These are phyloP conservation scores for Candida cerambycidarum DNA, from an alignment of 805 yeast species.

Conservation along the genomic window DNA sequence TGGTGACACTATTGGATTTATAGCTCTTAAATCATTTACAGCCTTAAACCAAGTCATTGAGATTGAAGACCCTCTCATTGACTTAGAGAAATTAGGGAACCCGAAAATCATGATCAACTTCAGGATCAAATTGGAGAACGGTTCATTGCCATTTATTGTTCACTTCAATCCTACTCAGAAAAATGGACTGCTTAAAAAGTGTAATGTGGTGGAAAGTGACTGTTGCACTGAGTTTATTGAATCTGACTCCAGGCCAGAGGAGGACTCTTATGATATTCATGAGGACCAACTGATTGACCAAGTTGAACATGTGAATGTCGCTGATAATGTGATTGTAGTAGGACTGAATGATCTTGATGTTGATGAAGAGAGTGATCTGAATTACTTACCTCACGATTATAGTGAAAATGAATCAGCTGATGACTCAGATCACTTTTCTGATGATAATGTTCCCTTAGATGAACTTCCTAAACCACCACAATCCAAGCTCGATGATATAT, in stretches of 20 bases:
- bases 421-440: constrained; percentile 13
- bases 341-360: too few species aligned
- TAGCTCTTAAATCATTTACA: constrained; percentile 27
- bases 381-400: too few species aligned
- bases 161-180: too few species aligned
- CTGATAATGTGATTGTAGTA: too few species aligned
- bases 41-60: background rate
- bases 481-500: constrained; percentile 1
- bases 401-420: constrained; percentile 1
- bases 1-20: constrained; percentile 36
- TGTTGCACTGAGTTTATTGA: too few species aligned
- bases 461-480: background rate
- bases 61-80: constrained; percentile 7
- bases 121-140: too few species aligned
- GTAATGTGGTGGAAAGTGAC: too few species aligned
- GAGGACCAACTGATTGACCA: background rate
- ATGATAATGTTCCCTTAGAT: constrained; percentile 3
- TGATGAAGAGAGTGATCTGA: too few species aligned
- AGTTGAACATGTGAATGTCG: too few species aligned
- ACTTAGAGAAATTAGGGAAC: constrained; percentile 21
- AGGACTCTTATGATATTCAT: background rate
- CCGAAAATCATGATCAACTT: constrained; percentile 19
- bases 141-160: too few species aligned
- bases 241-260: too few species aligned
- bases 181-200: too few species aligned